These are phyloP conservation scores for Cyclostephanos tholiformis DNA, from an alignment of 108 stramenopile genomes.

Conservation along the genomic window DNA sequence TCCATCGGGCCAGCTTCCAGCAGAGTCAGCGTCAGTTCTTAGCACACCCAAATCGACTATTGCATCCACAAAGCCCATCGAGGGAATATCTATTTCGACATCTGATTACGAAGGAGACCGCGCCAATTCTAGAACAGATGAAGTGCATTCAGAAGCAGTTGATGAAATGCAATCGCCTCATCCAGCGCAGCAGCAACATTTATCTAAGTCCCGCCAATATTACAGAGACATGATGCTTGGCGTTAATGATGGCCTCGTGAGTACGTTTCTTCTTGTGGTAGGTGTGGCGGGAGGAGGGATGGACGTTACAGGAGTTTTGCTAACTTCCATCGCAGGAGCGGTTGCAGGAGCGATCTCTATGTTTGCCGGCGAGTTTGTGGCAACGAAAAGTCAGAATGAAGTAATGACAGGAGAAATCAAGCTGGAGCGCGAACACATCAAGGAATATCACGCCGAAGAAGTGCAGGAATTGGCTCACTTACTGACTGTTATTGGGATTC, in stretches of 20 bases:
- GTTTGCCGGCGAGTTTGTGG: slow-evolving; percentile 80
- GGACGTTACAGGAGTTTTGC: slow-evolving; percentile 55
- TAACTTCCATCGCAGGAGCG: slow-evolving; percentile 76
- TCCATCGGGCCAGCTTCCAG: background rate
- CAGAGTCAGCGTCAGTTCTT: too few relatives aligned
- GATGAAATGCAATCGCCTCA: slow-evolving; percentile 11
- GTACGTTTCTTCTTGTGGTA: slow-evolving; percentile 73
- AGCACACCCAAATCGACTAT: background rate
- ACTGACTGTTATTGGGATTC: slow-evolving; percentile 65
- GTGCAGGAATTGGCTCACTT: slow-evolving; percentile 53
- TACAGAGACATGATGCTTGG: slow-evolving; percentile 82
- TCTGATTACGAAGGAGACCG: background rate
- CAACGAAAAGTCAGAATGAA: slow-evolving; percentile 83
- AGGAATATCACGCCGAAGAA: slow-evolving; percentile 57
- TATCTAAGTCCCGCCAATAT: slow-evolving; percentile 73
- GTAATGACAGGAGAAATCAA: slow-evolving; percentile 75
- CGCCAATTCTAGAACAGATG: background rate
- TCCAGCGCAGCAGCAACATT: slow-evolving; percentile 55
- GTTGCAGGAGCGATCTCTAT: slow-evolving; percentile 78
- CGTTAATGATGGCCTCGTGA: slow-evolving; percentile 80
- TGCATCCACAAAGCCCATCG: background rate
- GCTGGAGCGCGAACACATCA: slow-evolving; percentile 65
- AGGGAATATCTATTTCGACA: background rate
- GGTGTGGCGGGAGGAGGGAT: slow-evolving; percentile 77
- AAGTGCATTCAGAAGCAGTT: background rate